Evolutionary conservation across 108 stramenopile species (phyloP).

Genomic region (Stephanodiscus minutulus): DNA sequence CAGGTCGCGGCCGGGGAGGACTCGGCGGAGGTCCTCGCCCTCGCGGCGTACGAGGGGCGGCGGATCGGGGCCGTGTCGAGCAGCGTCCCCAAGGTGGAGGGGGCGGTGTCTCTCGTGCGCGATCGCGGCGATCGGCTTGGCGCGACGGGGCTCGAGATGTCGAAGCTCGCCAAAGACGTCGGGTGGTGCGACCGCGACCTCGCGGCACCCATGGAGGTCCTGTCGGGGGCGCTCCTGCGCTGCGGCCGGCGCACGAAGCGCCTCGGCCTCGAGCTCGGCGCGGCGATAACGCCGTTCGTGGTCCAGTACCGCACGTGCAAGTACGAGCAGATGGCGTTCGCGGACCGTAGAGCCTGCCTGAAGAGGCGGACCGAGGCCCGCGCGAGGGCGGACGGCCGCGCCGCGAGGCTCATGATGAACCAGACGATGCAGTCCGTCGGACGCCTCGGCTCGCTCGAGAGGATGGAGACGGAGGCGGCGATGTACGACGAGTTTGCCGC

Average conservation of each 20-base stretch:
- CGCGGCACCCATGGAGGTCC: slow-evolving; percentile 54
- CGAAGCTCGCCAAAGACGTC: slow-evolving; percentile 69
- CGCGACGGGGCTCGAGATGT: slow-evolving; percentile 75
- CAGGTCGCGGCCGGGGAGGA: slow-evolving; percentile 63
- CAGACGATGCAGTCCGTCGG: slow-evolving; percentile 59
- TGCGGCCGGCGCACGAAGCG: slow-evolving; percentile 74
- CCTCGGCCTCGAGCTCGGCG: slow-evolving; percentile 69
- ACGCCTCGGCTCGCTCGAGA: slow-evolving; percentile 53
- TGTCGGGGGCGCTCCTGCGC: slow-evolving; percentile 66
- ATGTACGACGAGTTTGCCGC: slow-evolving; percentile 61
- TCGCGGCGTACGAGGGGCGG: slow-evolving; percentile 65
- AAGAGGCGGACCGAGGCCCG: slow-evolving; percentile 63
- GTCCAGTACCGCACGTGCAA: slow-evolving; percentile 76
- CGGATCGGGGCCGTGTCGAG: slow-evolving; percentile 76
- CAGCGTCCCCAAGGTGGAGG: slow-evolving; percentile 88
- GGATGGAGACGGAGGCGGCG: slow-evolving; percentile 65
- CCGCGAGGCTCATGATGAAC: slow-evolving; percentile 66
- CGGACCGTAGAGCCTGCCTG: slow-evolving; percentile 70
- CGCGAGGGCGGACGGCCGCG: slow-evolving; percentile 60
- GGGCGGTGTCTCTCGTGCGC: slow-evolving; percentile 57
- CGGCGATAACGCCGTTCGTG: slow-evolving; percentile 70
- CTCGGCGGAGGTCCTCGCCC: slow-evolving; percentile 78
- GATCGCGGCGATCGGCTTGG: slow-evolving; percentile 72
- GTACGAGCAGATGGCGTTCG: slow-evolving; percentile 81
- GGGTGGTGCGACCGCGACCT: slow-evolving; percentile 52